Evolutionary conservation across 1,284 basidiomycete genomes (phyloP), one percentile per base, ranked within the genome.

Genomic region (Vanrija humicola): DNA sequence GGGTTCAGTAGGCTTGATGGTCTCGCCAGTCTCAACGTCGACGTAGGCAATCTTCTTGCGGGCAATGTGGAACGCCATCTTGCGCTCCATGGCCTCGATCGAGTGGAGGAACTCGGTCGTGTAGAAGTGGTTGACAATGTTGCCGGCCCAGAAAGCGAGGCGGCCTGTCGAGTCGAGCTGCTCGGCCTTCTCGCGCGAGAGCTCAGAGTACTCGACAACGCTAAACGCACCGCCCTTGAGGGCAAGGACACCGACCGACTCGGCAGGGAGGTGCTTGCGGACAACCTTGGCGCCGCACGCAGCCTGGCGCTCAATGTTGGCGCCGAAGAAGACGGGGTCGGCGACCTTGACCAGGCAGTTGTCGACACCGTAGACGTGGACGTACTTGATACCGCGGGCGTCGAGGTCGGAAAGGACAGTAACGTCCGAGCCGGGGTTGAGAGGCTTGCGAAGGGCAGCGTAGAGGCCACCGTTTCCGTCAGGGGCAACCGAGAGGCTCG

Each of bases 121-220:
- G 80, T 97, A 99, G 77, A 98, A 97, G 79, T 99, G 96, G 79
- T 98, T 98, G 70, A 83, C 96, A 72, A 98, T 98, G 80, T 99
- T 99, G 50, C 84, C 96, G 3, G 94, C 95, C 58, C 94, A 85
- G 84, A 95, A 97, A 18, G 84, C 79, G 53, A 99, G 84, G 59
- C 90, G 86, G 52, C 86, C 88, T 49, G 83, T 78, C 7, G 83
- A 64, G 65, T 91, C 87, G 46, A 85, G 82, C 58, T 82, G 80
- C 72, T 90, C 89, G 14, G 93, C 86, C 73, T 97, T 88, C 64
- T 88, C 89, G 61, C 83, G 80, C 9, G 90, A 86, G 66, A 99
- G 92, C 77, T 99, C 96, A 14, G 91, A 95, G 80, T 98, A 99
- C 77, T 99, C 96, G 59, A 98, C 89, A 46, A 98, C 95, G 62